A percentile compares a stretch with the other conserved stretches of the same genome.
These are phyloP conservation scores for Xylariaceae sp. DNA, from an alignment of 2,329 filamentous ascomycete species.

Conservation along the genomic window DNA sequence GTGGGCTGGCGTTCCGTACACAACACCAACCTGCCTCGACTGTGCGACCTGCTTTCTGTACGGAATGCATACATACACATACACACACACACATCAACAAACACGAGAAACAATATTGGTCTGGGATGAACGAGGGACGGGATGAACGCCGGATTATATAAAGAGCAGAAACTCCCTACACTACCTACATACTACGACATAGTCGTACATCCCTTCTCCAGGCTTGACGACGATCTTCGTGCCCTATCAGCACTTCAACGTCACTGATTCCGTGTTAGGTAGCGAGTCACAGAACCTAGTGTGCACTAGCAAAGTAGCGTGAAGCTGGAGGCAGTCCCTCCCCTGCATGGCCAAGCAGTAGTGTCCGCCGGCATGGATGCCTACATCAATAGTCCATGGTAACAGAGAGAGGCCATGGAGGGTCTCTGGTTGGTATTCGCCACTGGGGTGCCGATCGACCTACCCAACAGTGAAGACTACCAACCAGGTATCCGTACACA, in stretches of 20 bases:
- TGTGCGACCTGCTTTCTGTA: neutral
- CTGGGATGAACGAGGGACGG: neutral
- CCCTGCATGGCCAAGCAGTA: neutral
- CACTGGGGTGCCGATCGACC: neutral
- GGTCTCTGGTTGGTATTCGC: neutral
- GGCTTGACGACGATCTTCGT: too few species aligned
- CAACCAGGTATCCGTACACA: neutral
- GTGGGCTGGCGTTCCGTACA: neutral
- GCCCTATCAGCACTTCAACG: too few species aligned
- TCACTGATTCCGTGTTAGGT: neutral
- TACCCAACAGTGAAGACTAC: neutral
- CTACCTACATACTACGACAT: too few species aligned
- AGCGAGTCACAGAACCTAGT: neutral
- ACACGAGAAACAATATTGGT: neutral
- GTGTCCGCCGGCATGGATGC: neutral
- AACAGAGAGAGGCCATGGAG: neutral
- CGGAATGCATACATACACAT: neutral
- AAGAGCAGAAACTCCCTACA: too few species aligned
- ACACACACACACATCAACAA: neutral
- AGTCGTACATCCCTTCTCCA: too few species aligned
- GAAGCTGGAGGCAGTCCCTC: neutral
- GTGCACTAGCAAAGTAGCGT: neutral
- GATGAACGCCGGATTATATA: neutral
- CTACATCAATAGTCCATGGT: slow-evolving; percentile 1
- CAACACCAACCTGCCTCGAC: neutral